Evolutionary conservation across 805 yeast genomes (phyloP).

Genomic region (Candida loeiensis): DNA sequence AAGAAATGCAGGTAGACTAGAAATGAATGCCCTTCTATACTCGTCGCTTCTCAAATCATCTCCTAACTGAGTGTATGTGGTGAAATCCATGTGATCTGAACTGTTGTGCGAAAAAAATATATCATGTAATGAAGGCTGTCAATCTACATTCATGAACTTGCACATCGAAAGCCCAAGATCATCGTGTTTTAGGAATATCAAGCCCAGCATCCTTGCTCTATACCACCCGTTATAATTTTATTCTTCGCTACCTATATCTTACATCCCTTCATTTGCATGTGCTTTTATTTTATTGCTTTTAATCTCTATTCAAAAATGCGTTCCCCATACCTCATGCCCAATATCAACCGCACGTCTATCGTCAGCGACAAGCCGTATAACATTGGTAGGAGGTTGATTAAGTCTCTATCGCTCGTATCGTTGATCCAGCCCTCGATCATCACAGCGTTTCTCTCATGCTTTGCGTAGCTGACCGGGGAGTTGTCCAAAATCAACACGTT

Average conservation of each 20-base stretch:
- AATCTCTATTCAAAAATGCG: slow-evolving; percentile 44
- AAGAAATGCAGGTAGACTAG: slow-evolving; percentile 1
- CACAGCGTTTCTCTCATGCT: slow-evolving; percentile 84
- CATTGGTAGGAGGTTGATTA: slow-evolving; percentile 78
- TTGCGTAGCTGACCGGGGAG: slow-evolving; percentile 84
- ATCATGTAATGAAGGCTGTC: too few species aligned
- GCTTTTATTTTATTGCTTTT: not conserved
- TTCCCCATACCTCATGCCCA: slow-evolving; percentile 75
- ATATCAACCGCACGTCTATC: slow-evolving; percentile 76
- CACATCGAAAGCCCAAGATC: too few species aligned
- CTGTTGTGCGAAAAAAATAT: not conserved
- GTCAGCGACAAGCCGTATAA: slow-evolving; percentile 71
- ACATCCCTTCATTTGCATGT: not conserved
- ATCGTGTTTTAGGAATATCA: too few species aligned
- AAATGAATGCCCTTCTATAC: slow-evolving; percentile 1
- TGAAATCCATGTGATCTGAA: not conserved
- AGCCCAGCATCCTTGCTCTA: too few species aligned
- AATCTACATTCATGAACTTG: too few species aligned
- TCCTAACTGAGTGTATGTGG: slow-evolving; percentile 5
- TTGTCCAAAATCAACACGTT: slow-evolving; percentile 81
- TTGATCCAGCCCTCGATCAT: slow-evolving; percentile 97
- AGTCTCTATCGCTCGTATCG: slow-evolving; percentile 86
- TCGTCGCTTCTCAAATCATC: slow-evolving; percentile 11
- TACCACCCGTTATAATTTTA: too few species aligned
- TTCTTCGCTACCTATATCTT: too few species aligned